These are phyloP conservation scores for Beauveria asiatica DNA, from an alignment of 2,329 filamentous ascomycete genomes.

Conservation along the genomic window DNA sequence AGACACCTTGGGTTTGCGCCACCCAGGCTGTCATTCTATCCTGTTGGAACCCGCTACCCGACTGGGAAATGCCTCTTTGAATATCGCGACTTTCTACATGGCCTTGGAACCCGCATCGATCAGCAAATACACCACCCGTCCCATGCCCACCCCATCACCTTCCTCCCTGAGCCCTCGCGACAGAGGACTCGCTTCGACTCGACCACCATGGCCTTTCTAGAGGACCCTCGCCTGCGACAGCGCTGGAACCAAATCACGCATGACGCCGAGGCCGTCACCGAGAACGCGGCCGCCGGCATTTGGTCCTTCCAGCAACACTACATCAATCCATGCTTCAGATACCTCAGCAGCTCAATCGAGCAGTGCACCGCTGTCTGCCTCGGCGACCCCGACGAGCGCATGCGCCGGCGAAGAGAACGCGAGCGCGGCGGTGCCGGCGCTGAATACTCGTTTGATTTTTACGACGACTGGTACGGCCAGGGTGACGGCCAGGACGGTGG, in stretches of 20 bases:
- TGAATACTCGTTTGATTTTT: constrained; percentile 90
- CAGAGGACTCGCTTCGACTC: constrained; percentile 1
- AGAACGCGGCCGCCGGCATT: constrained; percentile 82
- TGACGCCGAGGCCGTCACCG: constrained; percentile 82
- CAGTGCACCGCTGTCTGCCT: constrained; percentile 65
- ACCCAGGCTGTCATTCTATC: not conserved
- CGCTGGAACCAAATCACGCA: constrained; percentile 89
- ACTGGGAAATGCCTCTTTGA: not conserved
- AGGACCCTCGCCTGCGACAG: constrained; percentile 84
- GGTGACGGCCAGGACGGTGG: constrained; percentile 30
- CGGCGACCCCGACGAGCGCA: constrained; percentile 65
- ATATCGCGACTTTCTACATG: not conserved
- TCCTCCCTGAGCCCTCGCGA: constrained; percentile 5
- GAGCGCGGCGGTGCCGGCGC: constrained; percentile 52
- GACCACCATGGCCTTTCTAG: constrained; percentile 48
- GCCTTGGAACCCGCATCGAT: not conserved
- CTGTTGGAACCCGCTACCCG: not conserved
- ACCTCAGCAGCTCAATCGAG: constrained; percentile 57
- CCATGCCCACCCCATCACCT: not conserved
- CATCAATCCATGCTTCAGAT: constrained; percentile 69
- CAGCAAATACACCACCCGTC: not conserved
- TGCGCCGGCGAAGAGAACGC: constrained; percentile 59
- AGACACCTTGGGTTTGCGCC: constrained; percentile 5
- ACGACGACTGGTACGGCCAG: constrained; percentile 86
- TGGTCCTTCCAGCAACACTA: constrained; percentile 85